Evolutionary conservation across 768 basidiomycete genomes (phyloP).

Genomic region (Mycena leptocephala): DNA sequence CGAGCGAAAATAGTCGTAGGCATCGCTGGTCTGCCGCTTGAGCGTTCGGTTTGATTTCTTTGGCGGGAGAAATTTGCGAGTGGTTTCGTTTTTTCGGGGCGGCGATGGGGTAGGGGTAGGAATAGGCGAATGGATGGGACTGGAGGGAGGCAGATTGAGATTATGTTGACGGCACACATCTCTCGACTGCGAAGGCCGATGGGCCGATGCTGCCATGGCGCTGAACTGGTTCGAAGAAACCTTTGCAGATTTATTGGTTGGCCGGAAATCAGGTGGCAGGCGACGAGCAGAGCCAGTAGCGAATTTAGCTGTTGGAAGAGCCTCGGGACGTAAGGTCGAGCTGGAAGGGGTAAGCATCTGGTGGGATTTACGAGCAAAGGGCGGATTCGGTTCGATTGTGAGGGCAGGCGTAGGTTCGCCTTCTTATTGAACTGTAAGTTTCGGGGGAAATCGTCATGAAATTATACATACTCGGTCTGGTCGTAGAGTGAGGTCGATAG

Average conservation of each 20-base stretch:
- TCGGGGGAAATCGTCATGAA: neutral
- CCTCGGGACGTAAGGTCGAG: neutral
- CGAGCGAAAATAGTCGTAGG: constrained; percentile 43
- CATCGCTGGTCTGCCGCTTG: constrained; percentile 33
- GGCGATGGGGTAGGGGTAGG: constrained; percentile 33
- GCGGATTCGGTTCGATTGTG: neutral
- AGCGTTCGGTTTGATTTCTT: neutral
- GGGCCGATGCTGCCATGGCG: neutral
- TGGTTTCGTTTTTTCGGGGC: neutral
- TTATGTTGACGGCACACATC: constrained; percentile 1
- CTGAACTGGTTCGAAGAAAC: neutral
- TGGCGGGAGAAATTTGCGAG: constrained; percentile 8
- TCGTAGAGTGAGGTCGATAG: neutral
- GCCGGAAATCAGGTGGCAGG: neutral
- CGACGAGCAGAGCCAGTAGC: neutral
- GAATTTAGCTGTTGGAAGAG: neutral
- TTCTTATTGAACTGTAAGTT: neutral
- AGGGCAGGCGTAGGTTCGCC: neutral
- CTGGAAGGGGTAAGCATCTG: neutral
- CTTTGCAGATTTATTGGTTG: neutral
- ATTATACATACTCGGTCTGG: neutral
- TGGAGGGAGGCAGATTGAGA: constrained; percentile 30
- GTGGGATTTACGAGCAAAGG: neutral
- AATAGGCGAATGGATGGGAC: constrained; percentile 22
- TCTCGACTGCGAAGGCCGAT: neutral